phyloP scores from a whole-genome alignment of 345 rosid species.

The Jatropha curcas region DNA sequence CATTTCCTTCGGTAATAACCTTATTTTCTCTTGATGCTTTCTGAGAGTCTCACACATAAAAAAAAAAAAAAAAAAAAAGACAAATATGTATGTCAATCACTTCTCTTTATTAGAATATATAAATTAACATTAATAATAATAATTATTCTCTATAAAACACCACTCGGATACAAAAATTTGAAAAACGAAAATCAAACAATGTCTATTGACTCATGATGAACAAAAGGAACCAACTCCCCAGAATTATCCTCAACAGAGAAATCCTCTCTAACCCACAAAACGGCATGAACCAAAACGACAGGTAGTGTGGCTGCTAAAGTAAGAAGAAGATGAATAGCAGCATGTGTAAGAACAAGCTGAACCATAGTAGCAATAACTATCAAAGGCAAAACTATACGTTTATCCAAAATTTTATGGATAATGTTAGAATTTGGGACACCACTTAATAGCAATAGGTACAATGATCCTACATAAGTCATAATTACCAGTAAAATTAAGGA shows the following conservation, averaged over 20 bases:
- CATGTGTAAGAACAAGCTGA: conserved; percentile 20
- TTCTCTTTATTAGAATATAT: no score
- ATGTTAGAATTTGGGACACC: conserved; percentile 9
- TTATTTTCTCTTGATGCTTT: no score
- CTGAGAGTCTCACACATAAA: no score
- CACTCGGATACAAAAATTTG: no score
- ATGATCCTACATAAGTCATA: conserved; percentile 18
- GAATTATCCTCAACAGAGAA: neutral
- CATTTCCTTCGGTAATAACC: no score
- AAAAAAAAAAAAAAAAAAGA: no score
- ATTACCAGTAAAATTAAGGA: conserved; percentile 22
- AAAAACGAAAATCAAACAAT: conserved; percentile 7
- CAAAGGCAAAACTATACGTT: conserved; percentile 20
- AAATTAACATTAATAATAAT: no score
- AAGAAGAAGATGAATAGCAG: conserved; percentile 26
- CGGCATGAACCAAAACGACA: conserved; percentile 28
- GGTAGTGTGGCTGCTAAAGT: conserved; percentile 28
- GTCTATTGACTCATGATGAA: neutral
- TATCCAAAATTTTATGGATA: conserved; percentile 13
- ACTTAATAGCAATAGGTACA: conserved; percentile 19
- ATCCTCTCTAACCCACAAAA: conserved; percentile 26
- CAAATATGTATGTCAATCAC: no score
- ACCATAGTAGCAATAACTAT: conserved; percentile 11
- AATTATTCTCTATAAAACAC: no score
- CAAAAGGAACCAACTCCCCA: conserved; percentile 12